Base-by-base conservation (phyloP, 129 eudicot genomes). In the Saussurea involucrata region DNA sequence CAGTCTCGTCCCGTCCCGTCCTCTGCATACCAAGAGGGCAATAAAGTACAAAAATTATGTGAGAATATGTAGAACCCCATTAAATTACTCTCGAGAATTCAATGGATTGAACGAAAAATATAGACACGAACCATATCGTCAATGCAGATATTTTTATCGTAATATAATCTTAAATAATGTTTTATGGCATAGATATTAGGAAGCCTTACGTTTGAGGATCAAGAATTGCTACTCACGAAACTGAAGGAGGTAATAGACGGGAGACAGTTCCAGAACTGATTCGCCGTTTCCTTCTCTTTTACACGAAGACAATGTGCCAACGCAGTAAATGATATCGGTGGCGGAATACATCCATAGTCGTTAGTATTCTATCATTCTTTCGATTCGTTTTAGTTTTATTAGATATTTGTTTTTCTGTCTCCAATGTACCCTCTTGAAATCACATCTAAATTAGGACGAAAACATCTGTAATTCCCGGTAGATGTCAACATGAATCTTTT, bases 171-270 rank as follows among this genome's bases (percentile, higher is more conserved):
- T 17, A 49, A 36, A 46, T 27, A 0, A 61, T 66, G 25, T 33
- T 76, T 20, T 72, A 25, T 44, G 22, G 8, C 76, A 66, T 68
- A 84, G 87, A 79, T 86, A 79, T 20, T 73, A 73, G 71, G 82
- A 66, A 81, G 86, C 75, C 86, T 89, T 42, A 79, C 77, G 32
- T 76, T 79, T 6, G 88, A 86, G 78, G 92, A 87, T 77, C 92
- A 87, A 69, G 69, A 78, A 78, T 36, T 66, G 13, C 87, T 87
- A 21, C 78, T 82, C 65, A 44, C 36, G 67, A 80, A 61, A 80
- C 88, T 87, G 34, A 86, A 82, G 29, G 86, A 85, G 78, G 77
- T 83, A 29, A 69, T 89, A 75, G 58, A 33, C 8, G 84, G 65
- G 31, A 83, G 83, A 72, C 80, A 68, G 53, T 5, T 53, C 61